Conservation (phyloP, 768 basidiomycete species). For the Clitopilus hobsonii region DNA sequence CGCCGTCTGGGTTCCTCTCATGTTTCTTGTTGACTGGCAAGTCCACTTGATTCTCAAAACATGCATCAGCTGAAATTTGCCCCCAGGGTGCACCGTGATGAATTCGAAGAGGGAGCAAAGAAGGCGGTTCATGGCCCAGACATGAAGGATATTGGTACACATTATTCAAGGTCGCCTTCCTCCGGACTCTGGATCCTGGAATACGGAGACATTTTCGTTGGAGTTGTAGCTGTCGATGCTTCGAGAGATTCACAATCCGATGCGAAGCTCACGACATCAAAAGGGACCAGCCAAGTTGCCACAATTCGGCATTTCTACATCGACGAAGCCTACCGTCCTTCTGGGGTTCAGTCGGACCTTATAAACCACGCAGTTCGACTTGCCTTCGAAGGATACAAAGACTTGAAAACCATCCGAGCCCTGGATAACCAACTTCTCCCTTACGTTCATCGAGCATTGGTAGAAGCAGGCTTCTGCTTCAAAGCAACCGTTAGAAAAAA, state of each 20-base stretch:
- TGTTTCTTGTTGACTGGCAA: slow-evolving; percentile 71
- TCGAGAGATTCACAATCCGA: slow-evolving; percentile 26
- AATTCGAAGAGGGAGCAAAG: slow-evolving; percentile 53
- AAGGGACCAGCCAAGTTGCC: slow-evolving; percentile 45
- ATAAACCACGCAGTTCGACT: slow-evolving; percentile 52
- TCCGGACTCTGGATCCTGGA: slow-evolving; percentile 74
- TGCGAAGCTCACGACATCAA: slow-evolving; percentile 12
- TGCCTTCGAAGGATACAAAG: slow-evolving; percentile 44
- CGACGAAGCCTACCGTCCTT: slow-evolving; percentile 55
- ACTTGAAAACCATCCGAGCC: slow-evolving; percentile 41
- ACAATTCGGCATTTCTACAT: slow-evolving; percentile 73
- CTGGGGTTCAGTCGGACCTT: slow-evolving; percentile 61
- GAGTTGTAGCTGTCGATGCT: slow-evolving; percentile 69
- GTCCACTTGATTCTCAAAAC: slow-evolving; percentile 8
- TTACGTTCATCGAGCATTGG: slow-evolving; percentile 43
- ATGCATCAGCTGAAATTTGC: neutral
- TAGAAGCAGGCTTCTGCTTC: slow-evolving; percentile 43
- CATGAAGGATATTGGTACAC: slow-evolving; percentile 41
- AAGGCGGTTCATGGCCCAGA: slow-evolving; percentile 52
- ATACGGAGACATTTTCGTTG: slow-evolving; percentile 52
- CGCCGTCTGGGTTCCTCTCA: slow-evolving; percentile 53
- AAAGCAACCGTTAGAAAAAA: slow-evolving; percentile 37
- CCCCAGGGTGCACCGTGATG: slow-evolving; percentile 64
- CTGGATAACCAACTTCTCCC: slow-evolving; percentile 44
- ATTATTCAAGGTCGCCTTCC: slow-evolving; percentile 57